A percentile compares a stretch with the other conserved stretches of the same genome.
These are phyloP conservation scores for Xerocomus amazonicus DNA, from an alignment of 1,284 basidiomycete species.

Conservation along the genomic window DNA sequence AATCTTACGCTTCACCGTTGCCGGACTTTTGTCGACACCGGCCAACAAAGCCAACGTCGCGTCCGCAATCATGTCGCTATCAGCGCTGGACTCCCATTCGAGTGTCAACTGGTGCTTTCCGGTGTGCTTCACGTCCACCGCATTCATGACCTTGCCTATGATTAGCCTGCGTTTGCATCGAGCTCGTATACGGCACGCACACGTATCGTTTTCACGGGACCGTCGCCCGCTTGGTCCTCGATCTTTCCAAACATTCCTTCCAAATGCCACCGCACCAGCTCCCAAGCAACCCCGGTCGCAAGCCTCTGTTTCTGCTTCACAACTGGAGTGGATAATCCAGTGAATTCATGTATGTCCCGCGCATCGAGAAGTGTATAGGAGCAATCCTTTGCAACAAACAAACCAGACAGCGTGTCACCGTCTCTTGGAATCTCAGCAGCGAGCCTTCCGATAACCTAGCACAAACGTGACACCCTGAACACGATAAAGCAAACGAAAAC, in stretches of 20 bases:
- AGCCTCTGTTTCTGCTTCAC: conserved; percentile 87
- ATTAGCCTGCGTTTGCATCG: not conserved
- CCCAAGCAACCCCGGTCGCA: conserved; percentile 86
- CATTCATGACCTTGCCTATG: conserved; percentile 71
- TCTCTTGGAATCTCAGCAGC: conserved; percentile 72
- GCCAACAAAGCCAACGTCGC: conserved; percentile 89
- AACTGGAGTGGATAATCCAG: conserved; percentile 82
- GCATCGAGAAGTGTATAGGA: conserved; percentile 95
- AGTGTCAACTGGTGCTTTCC: conserved; percentile 76
- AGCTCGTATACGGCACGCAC: conserved; percentile 36
- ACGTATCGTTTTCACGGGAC: conserved; percentile 74
- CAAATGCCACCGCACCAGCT: conserved; percentile 91
- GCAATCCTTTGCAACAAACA: conserved; percentile 91
- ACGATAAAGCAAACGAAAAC: conserved; percentile 1
- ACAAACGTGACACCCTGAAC: not conserved
- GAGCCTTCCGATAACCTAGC: conserved; percentile 84
- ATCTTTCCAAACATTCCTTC: conserved; percentile 96
- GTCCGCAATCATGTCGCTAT: conserved; percentile 98
- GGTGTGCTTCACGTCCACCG: conserved; percentile 82
- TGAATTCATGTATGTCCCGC: conserved; percentile 87
- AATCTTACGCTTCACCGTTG: conserved; percentile 81
- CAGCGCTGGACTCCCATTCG: conserved; percentile 92
- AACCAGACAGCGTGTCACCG: conserved; percentile 72
- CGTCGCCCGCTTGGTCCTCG: conserved; percentile 78
- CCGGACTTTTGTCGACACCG: conserved; percentile 89